Conservation (phyloP, 495 filamentous ascomycete genomes). For the Aspergillus asperescens region DNA sequence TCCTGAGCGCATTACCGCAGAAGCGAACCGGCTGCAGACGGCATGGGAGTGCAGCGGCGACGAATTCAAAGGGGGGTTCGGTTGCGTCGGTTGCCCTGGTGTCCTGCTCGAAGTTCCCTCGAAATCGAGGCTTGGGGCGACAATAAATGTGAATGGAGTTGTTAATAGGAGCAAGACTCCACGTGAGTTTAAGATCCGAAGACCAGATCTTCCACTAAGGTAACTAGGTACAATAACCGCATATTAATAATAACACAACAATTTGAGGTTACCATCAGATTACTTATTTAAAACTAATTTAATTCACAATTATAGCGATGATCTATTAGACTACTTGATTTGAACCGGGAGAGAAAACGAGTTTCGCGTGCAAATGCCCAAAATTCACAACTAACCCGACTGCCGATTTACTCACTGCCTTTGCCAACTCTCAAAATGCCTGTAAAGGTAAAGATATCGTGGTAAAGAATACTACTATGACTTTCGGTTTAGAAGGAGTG, state of each 20-base stretch:
- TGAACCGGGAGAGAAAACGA: too few species aligned
- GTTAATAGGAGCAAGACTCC: constrained; percentile 1
- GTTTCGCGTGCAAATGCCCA: too few species aligned
- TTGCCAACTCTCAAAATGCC: too few species aligned
- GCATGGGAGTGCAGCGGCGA: constrained; percentile 25
- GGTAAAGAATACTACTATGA: background rate
- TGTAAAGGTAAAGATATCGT: background rate
- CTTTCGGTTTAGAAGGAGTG: background rate
- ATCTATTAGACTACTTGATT: too few species aligned
- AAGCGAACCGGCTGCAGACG: constrained; percentile 21
- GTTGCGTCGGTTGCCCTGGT: background rate
- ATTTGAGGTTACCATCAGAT: too few species aligned
- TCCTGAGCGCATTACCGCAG: constrained; percentile 43
- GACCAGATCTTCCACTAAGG: constrained; percentile 29
- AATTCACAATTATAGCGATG: too few species aligned
- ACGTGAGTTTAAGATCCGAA: constrained; percentile 18
- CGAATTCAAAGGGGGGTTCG: background rate
- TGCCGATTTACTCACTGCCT: too few species aligned
- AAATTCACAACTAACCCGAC: too few species aligned
- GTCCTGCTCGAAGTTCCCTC: background rate
- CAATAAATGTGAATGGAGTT: background rate
- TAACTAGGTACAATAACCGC: too few species aligned
- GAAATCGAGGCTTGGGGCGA: background rate
- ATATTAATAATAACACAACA: too few species aligned
- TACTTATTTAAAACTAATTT: too few species aligned